Evolutionary conservation across 2,329 filamentous ascomycete genomes (phyloP), one percentile per base, ranked within the genome.

Genomic region (Trematosphaeria pertusa): DNA sequence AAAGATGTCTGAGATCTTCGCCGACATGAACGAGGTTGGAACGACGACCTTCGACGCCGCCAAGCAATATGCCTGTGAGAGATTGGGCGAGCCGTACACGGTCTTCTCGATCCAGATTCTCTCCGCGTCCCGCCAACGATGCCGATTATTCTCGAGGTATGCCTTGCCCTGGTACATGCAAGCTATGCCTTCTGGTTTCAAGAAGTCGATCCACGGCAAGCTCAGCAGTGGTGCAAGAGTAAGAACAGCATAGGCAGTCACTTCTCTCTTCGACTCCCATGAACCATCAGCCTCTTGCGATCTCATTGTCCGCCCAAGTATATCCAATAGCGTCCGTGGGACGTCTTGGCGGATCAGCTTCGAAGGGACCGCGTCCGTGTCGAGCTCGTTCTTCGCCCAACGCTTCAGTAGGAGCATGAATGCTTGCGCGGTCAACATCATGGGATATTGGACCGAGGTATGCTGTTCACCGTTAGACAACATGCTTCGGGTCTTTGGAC

Each of bases 11-110:
- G 32, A 26, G 11, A 48, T 37, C 24, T 36, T 41, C 19, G 48
- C 37, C n/a, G 49, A 36, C 20, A 39, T 41, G 22, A 43, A 30
- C 9, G 26, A 14, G 11, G 38, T 37, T 10, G 41, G 21, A 9
- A 42, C 43, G 15, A 44, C 45, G 21, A 55, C 41, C 43, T 57
- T 53, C n/a, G 65, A 37, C 9, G 65, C 67, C 33, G 66, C 64
- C n/a, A 70, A 39, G 30, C 54, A 48, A 46, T 69, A 69, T 20
- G 56, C 53, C 32, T 66, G 47, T 12, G 54, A 52, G 1, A 62
- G 45, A 22, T 55, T 48, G 7, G 54, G 41, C 7, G 58, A 60
- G 6, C 37, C 43, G 36, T 54, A 54, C 11, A 38, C 39, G 3
- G 46, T 49, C 35, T 55, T 55, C 30, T 52, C 44, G 21, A 52